Percentiles rank a stretch among this genome's conserved stretches.
phyloP scores from a whole-genome alignment of 2,329 filamentous ascomycete species.

The Neofusicoccum parvum region DNA sequence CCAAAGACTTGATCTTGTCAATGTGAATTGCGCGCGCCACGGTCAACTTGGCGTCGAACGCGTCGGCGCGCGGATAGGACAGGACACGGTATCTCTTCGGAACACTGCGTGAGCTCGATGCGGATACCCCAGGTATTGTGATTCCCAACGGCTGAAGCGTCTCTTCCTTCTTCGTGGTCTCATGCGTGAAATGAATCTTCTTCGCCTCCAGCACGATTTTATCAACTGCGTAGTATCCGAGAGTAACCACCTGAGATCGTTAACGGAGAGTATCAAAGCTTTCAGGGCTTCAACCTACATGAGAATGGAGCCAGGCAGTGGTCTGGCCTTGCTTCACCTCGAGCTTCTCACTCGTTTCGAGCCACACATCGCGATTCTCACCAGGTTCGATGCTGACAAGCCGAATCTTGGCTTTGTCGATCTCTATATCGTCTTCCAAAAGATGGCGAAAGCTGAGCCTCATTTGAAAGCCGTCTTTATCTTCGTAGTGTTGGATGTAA shows the following conservation, averaged over 20 bases:
- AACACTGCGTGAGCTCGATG: constrained; percentile 30
- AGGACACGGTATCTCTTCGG: constrained; percentile 60
- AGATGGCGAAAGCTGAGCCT: constrained; percentile 70
- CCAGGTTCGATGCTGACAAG: constrained; percentile 60
- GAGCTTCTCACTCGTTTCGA: constrained; percentile 54
- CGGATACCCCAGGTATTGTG: constrained; percentile 40
- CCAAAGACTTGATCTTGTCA: constrained; percentile 75
- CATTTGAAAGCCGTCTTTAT: constrained; percentile 75
- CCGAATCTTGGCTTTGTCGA: constrained; percentile 67
- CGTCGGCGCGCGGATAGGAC: constrained; percentile 71
- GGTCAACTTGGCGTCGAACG: constrained; percentile 68
- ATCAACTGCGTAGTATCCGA: constrained; percentile 75
- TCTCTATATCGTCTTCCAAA: constrained; percentile 67
- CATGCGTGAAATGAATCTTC: constrained; percentile 67
- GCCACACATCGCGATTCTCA: constrained; percentile 67
- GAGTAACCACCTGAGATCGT: constrained; percentile 59
- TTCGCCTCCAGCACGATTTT: constrained; percentile 66
- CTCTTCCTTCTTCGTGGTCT: constrained; percentile 58
- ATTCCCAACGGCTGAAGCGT: constrained; percentile 53
- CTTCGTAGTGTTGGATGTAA: constrained; percentile 68
- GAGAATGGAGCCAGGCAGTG: constrained; percentile 53
- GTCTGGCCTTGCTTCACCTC: constrained; percentile 59
- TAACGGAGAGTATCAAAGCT: constrained; percentile 26
- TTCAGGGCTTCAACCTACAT: constrained; percentile 36
- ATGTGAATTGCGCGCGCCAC: constrained; percentile 74